Base-by-base conservation (phyloP, 2,329 filamentous ascomycete genomes). In the Pestalotiopsis sp. region DNA sequence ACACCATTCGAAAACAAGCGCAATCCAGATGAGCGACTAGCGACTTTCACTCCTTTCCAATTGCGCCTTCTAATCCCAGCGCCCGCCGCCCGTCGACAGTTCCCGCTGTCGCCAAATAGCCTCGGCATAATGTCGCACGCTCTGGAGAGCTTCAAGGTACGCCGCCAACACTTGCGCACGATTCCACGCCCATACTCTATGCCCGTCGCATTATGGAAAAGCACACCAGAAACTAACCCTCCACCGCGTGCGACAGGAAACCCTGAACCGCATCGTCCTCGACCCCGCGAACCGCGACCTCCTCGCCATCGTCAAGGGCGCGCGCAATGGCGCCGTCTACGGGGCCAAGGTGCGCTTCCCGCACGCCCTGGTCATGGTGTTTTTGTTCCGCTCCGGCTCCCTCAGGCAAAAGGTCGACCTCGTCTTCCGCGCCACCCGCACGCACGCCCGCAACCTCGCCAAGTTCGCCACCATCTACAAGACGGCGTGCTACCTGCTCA, bases 311-410 rank as follows among this genome's bases (percentile, higher is more conserved):
- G 80, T 97, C 80, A 99, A 99, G 87, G 94, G 91, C 76, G 92
- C 96, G 73, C 94, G 96, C 82, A 99, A 98, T 90, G 96, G 96
- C 80, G 91, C 95, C 73, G 94, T 99, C 72, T 99, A 99, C 83
- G 96, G 96, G 70, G 90, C 93, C 76, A 98, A 98, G 89, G 94
- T 99, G 81, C 95, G 96, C 72, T 98, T 99, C 84, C 96, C 96
- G 72, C 96, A 99, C 84, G 96, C 96, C 70, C 88, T 99, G 74
- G 96, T 99, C 65, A 99, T 99, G 95, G 94, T 98, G 73, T 92
- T 98, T 75, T 89, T 99, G 74, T 99, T 99, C 85, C 93, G 96
- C 74, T 94, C 92, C 11, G 96, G 95, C 83, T 92, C 92, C 87
- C 80, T 97, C 75, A 90, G 90, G 68, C 89, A 97, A 79, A 98